These are phyloP conservation scores for Xylariaceae sp. DNA, from an alignment of 2,329 filamentous ascomycete genomes.

Conservation along the genomic window DNA sequence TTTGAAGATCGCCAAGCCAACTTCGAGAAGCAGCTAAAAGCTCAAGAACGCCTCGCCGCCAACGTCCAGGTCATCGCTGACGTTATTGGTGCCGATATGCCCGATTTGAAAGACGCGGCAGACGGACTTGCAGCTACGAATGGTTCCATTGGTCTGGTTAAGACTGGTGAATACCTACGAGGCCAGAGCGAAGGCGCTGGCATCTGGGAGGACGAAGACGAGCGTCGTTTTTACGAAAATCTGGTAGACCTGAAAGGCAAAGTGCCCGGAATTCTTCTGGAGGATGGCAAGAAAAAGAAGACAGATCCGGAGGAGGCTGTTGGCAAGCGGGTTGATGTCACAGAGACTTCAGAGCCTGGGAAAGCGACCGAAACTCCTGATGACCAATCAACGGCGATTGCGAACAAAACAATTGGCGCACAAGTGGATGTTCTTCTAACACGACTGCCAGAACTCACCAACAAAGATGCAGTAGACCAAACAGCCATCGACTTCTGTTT, in stretches of 20 bases:
- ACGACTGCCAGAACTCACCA: conserved; percentile 84
- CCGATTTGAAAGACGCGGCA: conserved; percentile 81
- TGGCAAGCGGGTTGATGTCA: conserved; percentile 65
- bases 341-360: conserved; percentile 44
- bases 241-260: conserved; percentile 92
- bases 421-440: conserved; percentile 90
- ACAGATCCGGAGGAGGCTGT: conserved; percentile 74
- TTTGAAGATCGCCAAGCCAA: conserved; percentile 96
- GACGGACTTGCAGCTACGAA: conserved; percentile 61
- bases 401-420: conserved; percentile 94
- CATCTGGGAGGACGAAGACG: conserved; percentile 98
- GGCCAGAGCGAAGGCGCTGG: conserved; percentile 87
- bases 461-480: conserved; percentile 87
- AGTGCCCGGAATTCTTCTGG: conserved; percentile 86
- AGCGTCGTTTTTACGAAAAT: conserved; percentile 97
- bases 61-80: conserved; percentile 92
- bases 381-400: conserved; percentile 88
- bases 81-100: conserved; percentile 86
- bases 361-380: conserved; percentile 58
- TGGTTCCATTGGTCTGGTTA: conserved; percentile 85
- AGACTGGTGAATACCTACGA: conserved; percentile 87
- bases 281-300: conserved; percentile 95
- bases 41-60: conserved; percentile 82
- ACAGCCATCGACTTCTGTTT: conserved; percentile 97
- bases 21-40: conserved; percentile 89